Base-by-base conservation (phyloP, 148 eudicot species). In the Oxyria digyna region DNA sequence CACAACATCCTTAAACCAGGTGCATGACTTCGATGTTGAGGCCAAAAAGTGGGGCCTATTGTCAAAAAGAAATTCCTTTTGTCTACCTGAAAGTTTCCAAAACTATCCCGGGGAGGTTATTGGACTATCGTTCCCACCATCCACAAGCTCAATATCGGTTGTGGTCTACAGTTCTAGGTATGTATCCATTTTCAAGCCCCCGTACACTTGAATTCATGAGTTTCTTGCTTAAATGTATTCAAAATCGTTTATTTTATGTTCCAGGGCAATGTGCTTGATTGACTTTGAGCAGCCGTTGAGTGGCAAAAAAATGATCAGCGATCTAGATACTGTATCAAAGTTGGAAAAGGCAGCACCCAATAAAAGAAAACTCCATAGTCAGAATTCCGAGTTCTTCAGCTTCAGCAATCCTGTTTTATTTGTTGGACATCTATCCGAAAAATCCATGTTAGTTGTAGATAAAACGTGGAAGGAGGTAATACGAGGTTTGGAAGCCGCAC, bases 91-190 rank as follows among this genome's bases (percentile, higher is more conserved):
- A 54, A 84, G 84, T 55, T 94, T 85, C 62, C 96, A 79, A 73
- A 89, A 94, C 59, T 87, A 90, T 74, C 97, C 99, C 8, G 99
- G 99, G 49, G 99, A 88, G 80, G 97, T 94, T 45, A 88, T 88
- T 69, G 99, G 99, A 50, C 85, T 94, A 57, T 83, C 99, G 13
- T 94, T 88, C 82, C 87, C 88, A 42, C 89, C 92, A 65, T 86
- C 96, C 69, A 72, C 83, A 27, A 72, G 71, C 71, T 81, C 91
- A 8, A 80, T 89, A 40, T 78, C 93, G 15, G 85, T 88, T 49
- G 75, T 90, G 42, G 78, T 85, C 66, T 94, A 94, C 68, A 88
- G 97, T 81, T 78, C 97, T 67, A 90, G 99, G 96, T 90, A 65
- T 70, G 64, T 69, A 41, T 59, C 45, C 32, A 20, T n/a, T n/a